Conservation (phyloP, 768 basidiomycete species). For the Kwoniella dejecticola region DNA sequence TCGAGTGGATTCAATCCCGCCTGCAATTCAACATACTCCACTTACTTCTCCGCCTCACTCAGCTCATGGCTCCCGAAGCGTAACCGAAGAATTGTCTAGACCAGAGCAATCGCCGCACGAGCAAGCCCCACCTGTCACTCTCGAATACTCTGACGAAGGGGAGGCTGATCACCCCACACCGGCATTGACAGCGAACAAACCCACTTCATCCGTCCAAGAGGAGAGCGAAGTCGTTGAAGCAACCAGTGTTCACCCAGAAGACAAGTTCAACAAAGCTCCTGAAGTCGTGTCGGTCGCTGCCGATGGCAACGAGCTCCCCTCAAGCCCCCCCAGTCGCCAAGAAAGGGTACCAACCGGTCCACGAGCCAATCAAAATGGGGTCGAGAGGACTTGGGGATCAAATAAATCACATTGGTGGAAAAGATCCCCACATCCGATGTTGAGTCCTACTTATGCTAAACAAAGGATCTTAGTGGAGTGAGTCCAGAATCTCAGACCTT, state of each 20-base stretch:
- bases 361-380: not conserved
- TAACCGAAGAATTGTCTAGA: no score
- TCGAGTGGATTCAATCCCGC: no score
- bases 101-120: not conserved
- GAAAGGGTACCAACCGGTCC: not conserved
- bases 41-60: no score
- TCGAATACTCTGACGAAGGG: constrained; percentile 13
- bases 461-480: constrained; percentile 30
- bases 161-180: not conserved
- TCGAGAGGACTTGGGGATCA: not conserved
- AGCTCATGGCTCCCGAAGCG: no score
- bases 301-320: not conserved
- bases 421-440: constrained; percentile 32
- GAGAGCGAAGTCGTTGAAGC: constrained; percentile 3
- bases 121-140: not conserved
- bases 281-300: constrained; percentile 9
- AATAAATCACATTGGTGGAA: constrained; percentile 18
- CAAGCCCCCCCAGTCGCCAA: constrained; percentile 1
- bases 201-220: not conserved
- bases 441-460: constrained; percentile 22
- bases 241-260: not conserved
- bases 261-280: constrained; percentile 1
- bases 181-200: constrained; percentile 6
- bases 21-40: no score
- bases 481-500: no score